These are phyloP conservation scores for Sporothrix inflata DNA, from an alignment of 2,329 filamentous ascomycete genomes.

Conservation along the genomic window DNA sequence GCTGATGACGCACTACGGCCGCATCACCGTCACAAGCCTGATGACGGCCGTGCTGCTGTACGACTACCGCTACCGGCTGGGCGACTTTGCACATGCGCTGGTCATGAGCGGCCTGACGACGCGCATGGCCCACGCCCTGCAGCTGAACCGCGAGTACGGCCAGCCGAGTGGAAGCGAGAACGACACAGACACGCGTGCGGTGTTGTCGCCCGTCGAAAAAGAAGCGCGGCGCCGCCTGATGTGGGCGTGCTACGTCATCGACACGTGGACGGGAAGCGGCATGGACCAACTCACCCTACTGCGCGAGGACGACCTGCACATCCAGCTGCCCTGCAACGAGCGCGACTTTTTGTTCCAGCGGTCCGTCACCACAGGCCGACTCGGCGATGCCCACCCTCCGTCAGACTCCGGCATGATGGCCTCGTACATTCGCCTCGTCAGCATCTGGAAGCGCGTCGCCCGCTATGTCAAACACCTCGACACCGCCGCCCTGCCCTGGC, in stretches of 20 bases:
- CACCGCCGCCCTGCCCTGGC: conserved; percentile 47
- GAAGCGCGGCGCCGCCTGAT: conserved; percentile 52
- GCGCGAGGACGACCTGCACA: conserved; percentile 45
- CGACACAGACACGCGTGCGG: conserved; percentile 44
- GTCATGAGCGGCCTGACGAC: conserved; percentile 27
- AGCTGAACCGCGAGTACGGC: conserved; percentile 29
- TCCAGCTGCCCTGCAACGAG: conserved; percentile 55
- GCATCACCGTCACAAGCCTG: conserved; percentile 24
- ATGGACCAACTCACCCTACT: conserved; percentile 41
- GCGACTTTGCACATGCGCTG: conserved; percentile 28
- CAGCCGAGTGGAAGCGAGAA: conserved; percentile 38
- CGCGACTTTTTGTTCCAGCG: conserved; percentile 54
- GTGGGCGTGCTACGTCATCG: conserved; percentile 55
- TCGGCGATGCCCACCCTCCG: background rate
- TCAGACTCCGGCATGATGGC: conserved; percentile 45
- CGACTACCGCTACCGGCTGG: conserved; percentile 28
- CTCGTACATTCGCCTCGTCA: conserved; percentile 48
- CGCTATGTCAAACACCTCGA: conserved; percentile 50
- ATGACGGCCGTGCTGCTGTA: conserved; percentile 30
- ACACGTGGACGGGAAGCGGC: conserved; percentile 52
- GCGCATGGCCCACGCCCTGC: conserved; percentile 29
- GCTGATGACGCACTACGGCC: conserved; percentile 25
- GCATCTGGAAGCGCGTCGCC: conserved; percentile 48
- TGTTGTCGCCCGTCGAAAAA: conserved; percentile 21
- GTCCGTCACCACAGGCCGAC: background rate